phyloP scores from a whole-genome alignment of 441 rosid species.

The Euphorbia corollata region DNA sequence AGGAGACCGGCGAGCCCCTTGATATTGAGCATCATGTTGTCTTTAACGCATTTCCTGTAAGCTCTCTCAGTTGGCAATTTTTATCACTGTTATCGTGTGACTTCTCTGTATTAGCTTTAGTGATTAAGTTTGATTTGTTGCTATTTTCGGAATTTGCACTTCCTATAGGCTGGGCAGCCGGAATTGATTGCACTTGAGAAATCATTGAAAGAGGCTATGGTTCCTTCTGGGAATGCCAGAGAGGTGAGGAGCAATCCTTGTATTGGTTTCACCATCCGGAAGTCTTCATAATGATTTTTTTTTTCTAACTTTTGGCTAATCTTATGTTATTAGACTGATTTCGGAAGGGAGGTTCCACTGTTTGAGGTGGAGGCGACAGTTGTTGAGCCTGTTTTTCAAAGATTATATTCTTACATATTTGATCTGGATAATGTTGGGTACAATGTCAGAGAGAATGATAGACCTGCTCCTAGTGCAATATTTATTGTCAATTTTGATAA shows the following conservation, averaged over 20 bases:
- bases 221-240: constrained; percentile 73
- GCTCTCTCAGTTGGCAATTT: constrained; percentile 3
- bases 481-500: constrained; percentile 89
- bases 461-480: constrained; percentile 78
- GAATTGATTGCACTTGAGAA: constrained; percentile 87
- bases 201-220: constrained; percentile 73
- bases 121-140: neutral
- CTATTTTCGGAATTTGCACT: constrained; percentile 9
- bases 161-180: constrained; percentile 66
- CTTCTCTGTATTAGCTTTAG: neutral
- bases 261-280: neutral
- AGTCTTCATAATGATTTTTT: neutral
- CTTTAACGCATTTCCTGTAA: constrained; percentile 69
- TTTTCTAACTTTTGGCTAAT: neutral
- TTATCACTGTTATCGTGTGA: neutral
- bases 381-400: constrained; percentile 74
- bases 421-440: constrained; percentile 46
- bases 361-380: constrained; percentile 84
- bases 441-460: constrained; percentile 47
- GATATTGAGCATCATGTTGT: constrained; percentile 85
- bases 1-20: constrained; percentile 81
- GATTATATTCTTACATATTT: constrained; percentile 69
- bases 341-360: constrained; percentile 84
- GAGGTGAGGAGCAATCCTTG: constrained; percentile 43
- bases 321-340: constrained; percentile 42